phyloP scores from a whole-genome alignment of 768 basidiomycete genomes.

The Cystobasidium tubakii region DNA sequence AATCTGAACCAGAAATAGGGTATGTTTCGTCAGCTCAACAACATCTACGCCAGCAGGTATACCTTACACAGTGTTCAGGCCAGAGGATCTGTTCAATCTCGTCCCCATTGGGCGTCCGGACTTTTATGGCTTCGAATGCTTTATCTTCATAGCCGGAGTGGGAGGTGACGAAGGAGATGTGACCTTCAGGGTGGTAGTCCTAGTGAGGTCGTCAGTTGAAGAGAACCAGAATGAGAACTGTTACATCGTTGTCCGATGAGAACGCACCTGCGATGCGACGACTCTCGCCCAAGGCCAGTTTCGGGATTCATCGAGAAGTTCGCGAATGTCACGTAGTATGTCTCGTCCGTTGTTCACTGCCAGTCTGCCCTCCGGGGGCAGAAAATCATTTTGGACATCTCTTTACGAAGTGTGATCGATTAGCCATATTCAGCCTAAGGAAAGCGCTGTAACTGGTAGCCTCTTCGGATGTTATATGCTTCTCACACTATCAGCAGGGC shows the following conservation, averaged over 20 bases:
- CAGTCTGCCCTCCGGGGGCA: slow-evolving; percentile 61
- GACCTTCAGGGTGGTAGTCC: slow-evolving; percentile 54
- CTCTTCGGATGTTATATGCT: background rate
- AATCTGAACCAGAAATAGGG: slow-evolving; percentile 46
- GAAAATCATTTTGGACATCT: slow-evolving; percentile 67
- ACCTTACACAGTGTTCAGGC: slow-evolving; percentile 66
- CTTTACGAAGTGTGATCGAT: background rate
- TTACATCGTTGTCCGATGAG: too few relatives aligned
- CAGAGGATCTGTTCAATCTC: slow-evolving; percentile 61
- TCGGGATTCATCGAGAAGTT: slow-evolving; percentile 53
- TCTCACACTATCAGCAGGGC: slow-evolving; percentile 36
- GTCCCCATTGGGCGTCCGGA: slow-evolving; percentile 26
- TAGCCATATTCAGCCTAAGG: too few relatives aligned
- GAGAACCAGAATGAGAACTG: too few relatives aligned
- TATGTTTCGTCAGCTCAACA: background rate
- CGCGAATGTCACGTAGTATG: slow-evolving; percentile 59
- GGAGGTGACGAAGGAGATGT: slow-evolving; percentile 66
- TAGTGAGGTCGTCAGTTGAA: slow-evolving; percentile 40
- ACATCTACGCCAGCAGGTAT: slow-evolving; percentile 16
- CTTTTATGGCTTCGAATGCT: slow-evolving; percentile 47
- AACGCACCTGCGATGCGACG: slow-evolving; percentile 52
- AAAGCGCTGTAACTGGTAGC: too few relatives aligned
- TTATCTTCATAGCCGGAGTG: slow-evolving; percentile 54
- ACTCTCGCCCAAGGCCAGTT: slow-evolving; percentile 49
- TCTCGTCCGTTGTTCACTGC: slow-evolving; percentile 61